Evolutionary conservation across 2,329 filamentous ascomycete genomes (phyloP), one percentile per base, ranked within the genome.

Genomic region (Ascochyta clinopodiicola): DNA sequence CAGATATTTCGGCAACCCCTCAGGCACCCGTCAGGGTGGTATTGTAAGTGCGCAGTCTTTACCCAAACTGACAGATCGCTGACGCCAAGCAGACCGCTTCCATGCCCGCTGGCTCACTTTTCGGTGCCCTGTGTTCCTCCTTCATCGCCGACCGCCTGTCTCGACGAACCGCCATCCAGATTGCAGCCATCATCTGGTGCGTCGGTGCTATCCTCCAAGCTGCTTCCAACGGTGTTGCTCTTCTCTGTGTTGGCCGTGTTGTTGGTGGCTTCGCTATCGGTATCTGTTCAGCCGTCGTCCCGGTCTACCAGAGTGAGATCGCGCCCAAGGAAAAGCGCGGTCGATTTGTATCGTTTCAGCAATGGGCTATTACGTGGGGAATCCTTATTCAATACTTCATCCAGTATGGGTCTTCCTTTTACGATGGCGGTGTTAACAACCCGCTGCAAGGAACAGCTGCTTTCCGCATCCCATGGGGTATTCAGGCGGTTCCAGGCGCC

Each of bases 261-360:
- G 84, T 95, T 74, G 91, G 91, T 52, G 92, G 93, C 78, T 79
- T 96, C 8, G 90, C 92, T 37, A 91, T 96, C 56, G 93, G 93
- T 75, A 90, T 92, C 71, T 82, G 96, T 42, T 96, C 92, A 0
- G 94, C 92, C 43, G 96, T 96, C 64, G 92, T 96, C 1, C 93
- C 93, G 0, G 90, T 96, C 40, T 96, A 96, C 73, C 92, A 96
- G 73, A 94, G 92, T 39, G 93, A 96, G 74, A 96, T 96, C 17
- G 75, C 77, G 2, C 75, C 75, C 13, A 77, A 76, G 54, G 68
- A 75, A 15, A 78, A 78, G 29, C 72, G 77, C 47, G 86, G 86
- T 7, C 80, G 85, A 10, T 81, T 88, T 2, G 84, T 90, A 15
- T 83, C 82, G 2, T 75, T 88, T 3, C 87, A 90, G 65, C 87